phyloP scores from a whole-genome alignment of 116 monocot genomes.

The Posidonia oceanica region DNA sequence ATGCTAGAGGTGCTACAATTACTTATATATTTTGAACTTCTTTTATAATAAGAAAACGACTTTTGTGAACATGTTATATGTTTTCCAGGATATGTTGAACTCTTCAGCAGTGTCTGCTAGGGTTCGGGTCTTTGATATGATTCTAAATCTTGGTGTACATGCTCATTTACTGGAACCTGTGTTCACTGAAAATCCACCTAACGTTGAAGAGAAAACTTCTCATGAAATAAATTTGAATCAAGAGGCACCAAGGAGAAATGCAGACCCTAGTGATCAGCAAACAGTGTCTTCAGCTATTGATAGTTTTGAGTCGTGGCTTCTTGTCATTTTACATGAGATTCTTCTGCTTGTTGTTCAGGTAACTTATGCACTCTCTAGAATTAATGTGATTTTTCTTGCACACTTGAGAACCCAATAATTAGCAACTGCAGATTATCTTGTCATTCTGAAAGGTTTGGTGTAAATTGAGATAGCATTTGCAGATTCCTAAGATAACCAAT shows the following conservation, averaged over 20 bases:
- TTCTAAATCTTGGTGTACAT: constrained; percentile 90
- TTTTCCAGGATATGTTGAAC: constrained; percentile 76
- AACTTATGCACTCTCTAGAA: neutral
- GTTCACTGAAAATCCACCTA: constrained; percentile 46
- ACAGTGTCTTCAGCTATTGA: constrained; percentile 51
- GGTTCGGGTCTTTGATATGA: constrained; percentile 79
- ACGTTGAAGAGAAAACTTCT: constrained; percentile 43
- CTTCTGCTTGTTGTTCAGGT: constrained; percentile 92
- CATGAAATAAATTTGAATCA: constrained; percentile 27
- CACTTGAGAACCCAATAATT: too few relatives aligned
- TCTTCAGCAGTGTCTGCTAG: constrained; percentile 56
- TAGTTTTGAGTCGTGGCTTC: constrained; percentile 90
- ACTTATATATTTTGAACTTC: constrained; percentile 8
- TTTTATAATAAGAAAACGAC: neutral
- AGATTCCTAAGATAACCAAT: too few relatives aligned
- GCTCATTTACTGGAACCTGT: constrained; percentile 94
- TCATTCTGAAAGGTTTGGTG: neutral
- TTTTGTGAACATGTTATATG: constrained; percentile 6
- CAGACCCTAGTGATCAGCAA: constrained; percentile 23
- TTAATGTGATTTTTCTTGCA: too few relatives aligned
- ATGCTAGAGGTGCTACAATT: constrained; percentile 72
- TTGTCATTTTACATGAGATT: constrained; percentile 69
- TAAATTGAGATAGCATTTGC: neutral
- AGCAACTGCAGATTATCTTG: neutral
- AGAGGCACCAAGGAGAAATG: constrained; percentile 19